These are phyloP conservation scores for Dinochytrium kinnereticum DNA, from an alignment of 371 early-diverging fungal genomes.

Conservation along the genomic window DNA sequence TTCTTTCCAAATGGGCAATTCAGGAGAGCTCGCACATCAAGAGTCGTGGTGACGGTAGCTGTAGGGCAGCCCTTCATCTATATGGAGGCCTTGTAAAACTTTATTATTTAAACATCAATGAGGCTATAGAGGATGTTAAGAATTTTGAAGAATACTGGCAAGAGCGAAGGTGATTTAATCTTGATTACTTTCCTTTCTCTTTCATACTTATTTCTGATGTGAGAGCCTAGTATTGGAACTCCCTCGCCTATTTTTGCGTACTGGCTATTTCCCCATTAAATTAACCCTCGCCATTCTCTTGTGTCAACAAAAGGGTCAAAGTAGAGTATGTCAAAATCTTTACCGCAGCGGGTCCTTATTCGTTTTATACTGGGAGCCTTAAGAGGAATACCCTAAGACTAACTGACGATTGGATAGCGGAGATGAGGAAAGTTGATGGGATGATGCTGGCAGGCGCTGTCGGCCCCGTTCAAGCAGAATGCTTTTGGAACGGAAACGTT, in stretches of 20 bases:
- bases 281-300: no score
- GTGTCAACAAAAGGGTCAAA: neutral
- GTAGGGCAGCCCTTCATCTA: neutral
- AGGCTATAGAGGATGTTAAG: neutral
- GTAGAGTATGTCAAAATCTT: neutral
- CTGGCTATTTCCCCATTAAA: no score
- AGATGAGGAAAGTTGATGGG: neutral
- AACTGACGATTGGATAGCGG: neutral
- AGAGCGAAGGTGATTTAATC: no score
- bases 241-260: no score
- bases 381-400: neutral
- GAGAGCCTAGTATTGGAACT: no score
- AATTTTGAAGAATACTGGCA: neutral
- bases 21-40: neutral
- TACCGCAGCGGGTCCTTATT: neutral
- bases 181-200: no score
- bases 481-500: neutral
- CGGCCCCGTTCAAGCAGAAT: neutral
- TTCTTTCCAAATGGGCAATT: conserved; percentile 1
- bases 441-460: neutral
- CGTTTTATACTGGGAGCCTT: neutral
- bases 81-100: neutral
- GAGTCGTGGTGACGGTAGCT: neutral
- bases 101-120: neutral
- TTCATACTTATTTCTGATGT: no score